These are phyloP conservation scores for Solanum sitiens DNA, from an alignment of 257 asterid species.

Conservation along the genomic window DNA sequence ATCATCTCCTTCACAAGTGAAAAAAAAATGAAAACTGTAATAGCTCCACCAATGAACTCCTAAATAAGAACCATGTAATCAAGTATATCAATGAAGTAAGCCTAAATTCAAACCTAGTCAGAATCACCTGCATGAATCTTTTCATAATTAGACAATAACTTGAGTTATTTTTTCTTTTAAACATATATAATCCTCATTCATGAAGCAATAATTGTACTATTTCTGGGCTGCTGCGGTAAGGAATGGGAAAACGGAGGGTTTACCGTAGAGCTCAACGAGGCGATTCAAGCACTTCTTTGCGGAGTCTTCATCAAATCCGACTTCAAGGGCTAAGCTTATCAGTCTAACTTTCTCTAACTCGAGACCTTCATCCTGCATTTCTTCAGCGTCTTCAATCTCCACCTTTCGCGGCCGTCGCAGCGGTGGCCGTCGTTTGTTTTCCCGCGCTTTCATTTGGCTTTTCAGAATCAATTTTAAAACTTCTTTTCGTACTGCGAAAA, in stretches of 20 bases:
- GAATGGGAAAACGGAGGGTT: conserved; percentile 1
- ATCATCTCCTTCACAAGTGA: conserved; percentile 57
- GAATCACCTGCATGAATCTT: neutral
- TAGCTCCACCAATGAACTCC: neutral
- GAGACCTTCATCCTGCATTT: conserved; percentile 46
- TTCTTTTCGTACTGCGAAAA: neutral
- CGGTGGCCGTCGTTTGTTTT: conserved; percentile 9
- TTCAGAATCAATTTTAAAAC: neutral
- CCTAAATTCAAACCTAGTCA: neutral
- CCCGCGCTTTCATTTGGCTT: conserved; percentile 48
- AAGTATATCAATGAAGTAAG: neutral
- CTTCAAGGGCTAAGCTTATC: conserved; percentile 74
- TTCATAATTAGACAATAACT: neutral
- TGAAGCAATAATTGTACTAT: neutral
- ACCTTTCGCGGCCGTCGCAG: neutral
- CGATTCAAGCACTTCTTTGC: conserved; percentile 60
- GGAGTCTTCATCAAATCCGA: conserved; percentile 70
- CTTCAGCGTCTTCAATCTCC: neutral
- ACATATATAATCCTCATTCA: neutral
- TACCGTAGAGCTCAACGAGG: conserved; percentile 69
- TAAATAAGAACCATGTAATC: neutral
- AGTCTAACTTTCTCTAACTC: conserved; percentile 66
- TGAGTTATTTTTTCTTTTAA: neutral
- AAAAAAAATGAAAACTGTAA: neutral
- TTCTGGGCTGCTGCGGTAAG: neutral